Evolutionary conservation across 805 yeast species (phyloP).

Genomic region (Suhomyces emberorum): DNA sequence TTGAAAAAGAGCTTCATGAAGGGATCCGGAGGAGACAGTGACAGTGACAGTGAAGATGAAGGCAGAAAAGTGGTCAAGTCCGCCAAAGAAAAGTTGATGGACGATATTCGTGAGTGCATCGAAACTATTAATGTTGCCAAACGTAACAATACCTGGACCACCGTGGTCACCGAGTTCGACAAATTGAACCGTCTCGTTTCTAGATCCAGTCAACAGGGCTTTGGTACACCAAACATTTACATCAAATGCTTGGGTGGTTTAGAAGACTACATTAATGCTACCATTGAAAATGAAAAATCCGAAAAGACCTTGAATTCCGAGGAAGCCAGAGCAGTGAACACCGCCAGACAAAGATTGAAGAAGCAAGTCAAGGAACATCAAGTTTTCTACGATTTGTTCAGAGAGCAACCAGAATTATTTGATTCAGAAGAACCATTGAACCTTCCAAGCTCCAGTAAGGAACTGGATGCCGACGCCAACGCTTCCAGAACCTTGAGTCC

Average conservation of each 20-base stretch:
- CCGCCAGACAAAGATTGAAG: slow-evolving; percentile 82
- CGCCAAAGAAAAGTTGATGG: slow-evolving; percentile 88
- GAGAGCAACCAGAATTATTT: slow-evolving; percentile 71
- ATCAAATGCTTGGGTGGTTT: slow-evolving; percentile 66
- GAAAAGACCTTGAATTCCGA: slow-evolving; percentile 77
- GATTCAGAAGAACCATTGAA: slow-evolving; percentile 50
- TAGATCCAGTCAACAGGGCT: slow-evolving; percentile 73
- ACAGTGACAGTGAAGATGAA: slow-evolving; percentile 56
- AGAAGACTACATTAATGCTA: slow-evolving; percentile 62
- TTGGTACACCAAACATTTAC: slow-evolving; percentile 67
- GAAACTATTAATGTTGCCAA: slow-evolving; percentile 67
- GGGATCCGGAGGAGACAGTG: slow-evolving; percentile 36
- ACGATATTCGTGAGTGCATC: slow-evolving; percentile 70
- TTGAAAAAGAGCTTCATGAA: slow-evolving; percentile 49
- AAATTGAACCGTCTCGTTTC: slow-evolving; percentile 62
- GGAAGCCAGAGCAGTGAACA: slow-evolving; percentile 82
- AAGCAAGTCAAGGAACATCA: slow-evolving; percentile 72
- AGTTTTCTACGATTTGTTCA: slow-evolving; percentile 54
- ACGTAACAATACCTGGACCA: slow-evolving; percentile 74
- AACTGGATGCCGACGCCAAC: slow-evolving; percentile 22
- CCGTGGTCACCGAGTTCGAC: slow-evolving; percentile 74
- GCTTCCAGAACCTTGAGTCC: slow-evolving; percentile 38
- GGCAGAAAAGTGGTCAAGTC: slow-evolving; percentile 85
- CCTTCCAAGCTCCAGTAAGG: slow-evolving; percentile 1
- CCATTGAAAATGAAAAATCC: slow-evolving; percentile 47